Base-by-base conservation (phyloP, 495 filamentous ascomycete genomes). In the Neurospora discreta region DNA sequence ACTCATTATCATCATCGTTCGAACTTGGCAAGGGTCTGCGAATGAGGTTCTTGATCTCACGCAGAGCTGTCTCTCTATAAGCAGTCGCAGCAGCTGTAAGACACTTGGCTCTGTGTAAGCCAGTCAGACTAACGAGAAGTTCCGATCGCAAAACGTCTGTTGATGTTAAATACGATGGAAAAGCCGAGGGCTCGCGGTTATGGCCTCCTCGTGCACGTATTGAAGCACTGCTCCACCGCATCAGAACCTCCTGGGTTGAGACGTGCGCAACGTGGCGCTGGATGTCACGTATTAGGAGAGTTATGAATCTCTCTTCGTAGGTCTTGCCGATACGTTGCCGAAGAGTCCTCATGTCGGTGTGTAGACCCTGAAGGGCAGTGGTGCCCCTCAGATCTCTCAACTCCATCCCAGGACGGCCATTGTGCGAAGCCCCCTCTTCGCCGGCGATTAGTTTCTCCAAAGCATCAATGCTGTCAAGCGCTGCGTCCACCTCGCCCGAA, bases 1-100 rank as follows among this genome's bases (percentile, higher is more conserved):
- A 97, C 77, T 97, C 94, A 71, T 89, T 91, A 76, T 98, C 95
- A 77, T 98, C 95, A 70, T 97, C 95, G 76, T 88, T 94, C 41
- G 93, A 95, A 74, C 92, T 95, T 5, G 95, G 95, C 68, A 99
- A 85, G 39, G 93, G 90, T 71, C 89, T 86, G 43, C 93, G 90
- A 67, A 99, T 95, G 26, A 98, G 84, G 26, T 86, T 90, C 73
- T 94, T 93, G 77, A 98, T 90, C 81, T 98, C 95, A 23, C 92
- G 89, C 68, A 97, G 81, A 16, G 95, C 87, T 0, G 92, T 89
- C n/a, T 95, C 94, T 73, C 94, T 89, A 81, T 97, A 98, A 1
- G 92, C 89, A 20, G 91, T 87, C 15, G 93, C 90, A 38, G 95
- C 95, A 41, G 91, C 88, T 36, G 88, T 88, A 3, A 93, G 90